Percentiles rank a stretch among this genome's conserved stretches.
phyloP scores from a whole-genome alignment of 2,329 filamentous ascomycete species.

The Fusarium sp. region DNA sequence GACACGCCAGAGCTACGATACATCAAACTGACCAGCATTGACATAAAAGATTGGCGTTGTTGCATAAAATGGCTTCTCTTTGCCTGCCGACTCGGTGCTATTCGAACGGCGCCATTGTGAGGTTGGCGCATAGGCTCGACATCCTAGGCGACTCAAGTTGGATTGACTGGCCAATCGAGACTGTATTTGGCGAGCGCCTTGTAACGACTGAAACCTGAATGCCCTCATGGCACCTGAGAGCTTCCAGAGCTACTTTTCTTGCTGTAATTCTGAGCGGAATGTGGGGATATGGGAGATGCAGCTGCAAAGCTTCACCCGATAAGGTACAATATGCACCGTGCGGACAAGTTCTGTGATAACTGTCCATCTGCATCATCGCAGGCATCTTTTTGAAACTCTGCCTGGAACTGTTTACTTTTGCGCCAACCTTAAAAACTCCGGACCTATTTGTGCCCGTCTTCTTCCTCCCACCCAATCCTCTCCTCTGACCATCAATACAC shows the following conservation, averaged over 20 bases:
- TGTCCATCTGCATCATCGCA: slow-evolving; percentile 18
- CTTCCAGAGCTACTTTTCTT: background rate
- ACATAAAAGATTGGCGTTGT: slow-evolving; percentile 99
- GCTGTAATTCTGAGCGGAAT: slow-evolving; percentile 5
- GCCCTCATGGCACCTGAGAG: slow-evolving; percentile 42
- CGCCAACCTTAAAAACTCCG: slow-evolving; percentile 26
- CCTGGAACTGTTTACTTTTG: slow-evolving; percentile 27
- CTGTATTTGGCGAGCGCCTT: slow-evolving; percentile 34
- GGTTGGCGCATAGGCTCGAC: slow-evolving; percentile 34
- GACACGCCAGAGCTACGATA: background rate
- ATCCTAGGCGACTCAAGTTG: slow-evolving; percentile 44
- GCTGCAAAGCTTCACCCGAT: slow-evolving; percentile 28
- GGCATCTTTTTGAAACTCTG: slow-evolving; percentile 23
- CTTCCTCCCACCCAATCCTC: background rate
- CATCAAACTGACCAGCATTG: slow-evolving; percentile 76
- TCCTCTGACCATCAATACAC: background rate
- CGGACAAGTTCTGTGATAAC: slow-evolving; percentile 33
- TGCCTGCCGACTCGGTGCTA: slow-evolving; percentile 51
- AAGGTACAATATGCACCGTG: slow-evolving; percentile 31
- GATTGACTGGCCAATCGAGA: slow-evolving; percentile 25
- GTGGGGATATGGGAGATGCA: slow-evolving; percentile 15
- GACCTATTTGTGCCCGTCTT: background rate
- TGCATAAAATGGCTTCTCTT: slow-evolving; percentile 90
- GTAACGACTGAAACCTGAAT: slow-evolving; percentile 41
- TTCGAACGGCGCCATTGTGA: slow-evolving; percentile 47